A percentile compares a stretch with the other conserved stretches of the same genome.
Conservation (phyloP, 768 basidiomycete genomes). For the Chiua virens region DNA sequence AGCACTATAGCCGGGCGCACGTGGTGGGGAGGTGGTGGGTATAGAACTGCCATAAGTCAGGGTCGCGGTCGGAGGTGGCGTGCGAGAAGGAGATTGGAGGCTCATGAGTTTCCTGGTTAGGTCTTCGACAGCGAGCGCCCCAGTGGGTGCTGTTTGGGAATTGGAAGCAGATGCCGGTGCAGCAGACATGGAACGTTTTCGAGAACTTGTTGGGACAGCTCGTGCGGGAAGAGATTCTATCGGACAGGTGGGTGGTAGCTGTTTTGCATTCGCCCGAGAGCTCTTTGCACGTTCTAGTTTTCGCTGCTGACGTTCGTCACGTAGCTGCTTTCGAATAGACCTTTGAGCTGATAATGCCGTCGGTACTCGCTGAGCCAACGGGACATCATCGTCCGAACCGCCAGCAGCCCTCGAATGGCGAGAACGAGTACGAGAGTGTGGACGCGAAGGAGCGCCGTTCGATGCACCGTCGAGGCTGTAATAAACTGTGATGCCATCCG, state of each 20-base stretch:
- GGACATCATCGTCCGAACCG: constrained; percentile 73
- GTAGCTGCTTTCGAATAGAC: constrained; percentile 71
- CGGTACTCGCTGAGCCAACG: constrained; percentile 80
- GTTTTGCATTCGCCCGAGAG: constrained; percentile 18
- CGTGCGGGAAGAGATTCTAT: constrained; percentile 19
- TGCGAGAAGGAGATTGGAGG: constrained; percentile 38
- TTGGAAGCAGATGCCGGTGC: constrained; percentile 18
- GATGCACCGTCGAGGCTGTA: constrained; percentile 42
- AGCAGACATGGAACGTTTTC: constrained; percentile 33
- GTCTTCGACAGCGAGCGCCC: constrained; percentile 54
- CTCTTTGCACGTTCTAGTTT: constrained; percentile 45
- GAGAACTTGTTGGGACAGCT: constrained; percentile 39
- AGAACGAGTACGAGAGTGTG: constrained; percentile 22
- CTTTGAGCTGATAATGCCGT: constrained; percentile 81
- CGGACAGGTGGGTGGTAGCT: constrained; percentile 17
- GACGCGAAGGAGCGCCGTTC: constrained; percentile 19
- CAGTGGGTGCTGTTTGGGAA: constrained; percentile 35
- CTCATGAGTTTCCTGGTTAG: constrained; percentile 56
- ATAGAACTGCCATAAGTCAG: constrained; percentile 10
- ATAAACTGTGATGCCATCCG: constrained; percentile 42
- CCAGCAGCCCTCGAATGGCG: constrained; percentile 23
- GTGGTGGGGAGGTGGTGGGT: constrained; percentile 8
- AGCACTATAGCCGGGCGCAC: constrained; percentile 4
- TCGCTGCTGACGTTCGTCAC: constrained; percentile 63
- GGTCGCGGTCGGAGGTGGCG: constrained; percentile 12